Percentiles rank a stretch among this genome's conserved stretches.
These are phyloP conservation scores for Scedosporium aurantiacum DNA, from an alignment of 2,329 filamentous ascomycete genomes.

Conservation along the genomic window DNA sequence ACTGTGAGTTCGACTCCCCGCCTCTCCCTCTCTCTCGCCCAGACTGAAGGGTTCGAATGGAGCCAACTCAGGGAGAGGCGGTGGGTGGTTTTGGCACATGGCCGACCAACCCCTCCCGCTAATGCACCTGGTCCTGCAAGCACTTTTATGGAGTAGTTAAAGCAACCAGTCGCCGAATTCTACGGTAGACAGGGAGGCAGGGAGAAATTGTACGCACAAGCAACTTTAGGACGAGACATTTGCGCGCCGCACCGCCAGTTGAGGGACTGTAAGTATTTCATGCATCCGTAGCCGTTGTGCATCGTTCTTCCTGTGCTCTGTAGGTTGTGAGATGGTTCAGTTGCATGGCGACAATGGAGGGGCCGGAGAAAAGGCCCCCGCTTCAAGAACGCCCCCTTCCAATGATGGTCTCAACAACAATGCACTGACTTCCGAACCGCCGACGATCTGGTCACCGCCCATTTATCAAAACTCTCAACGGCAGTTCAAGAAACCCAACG, in stretches of 20 bases:
- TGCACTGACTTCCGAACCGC: neutral
- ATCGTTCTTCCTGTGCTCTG: neutral
- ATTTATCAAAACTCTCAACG: neutral
- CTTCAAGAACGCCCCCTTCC: neutral
- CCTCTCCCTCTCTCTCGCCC: no score
- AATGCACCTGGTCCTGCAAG: neutral
- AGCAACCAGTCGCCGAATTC: neutral
- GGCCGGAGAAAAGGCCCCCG: neutral
- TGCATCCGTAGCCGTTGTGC: neutral
- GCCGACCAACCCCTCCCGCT: neutral
- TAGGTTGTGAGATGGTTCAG: neutral
- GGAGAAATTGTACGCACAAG: no score
- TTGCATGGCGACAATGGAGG: neutral
- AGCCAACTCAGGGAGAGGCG: neutral
- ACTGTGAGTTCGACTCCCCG: no score
- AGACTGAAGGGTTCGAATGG: no score
- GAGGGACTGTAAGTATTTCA: neutral
- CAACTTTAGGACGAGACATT: neutral
- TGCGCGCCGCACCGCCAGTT: neutral
- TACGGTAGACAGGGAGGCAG: no score
- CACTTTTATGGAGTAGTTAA: neutral
- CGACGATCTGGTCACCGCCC: neutral
- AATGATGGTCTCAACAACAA: neutral
- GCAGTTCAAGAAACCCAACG: neutral
- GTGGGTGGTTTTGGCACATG: neutral